These are phyloP conservation scores for Dichotomopilus funicola DNA, from an alignment of 2,329 filamentous ascomycete species.

Conservation along the genomic window DNA sequence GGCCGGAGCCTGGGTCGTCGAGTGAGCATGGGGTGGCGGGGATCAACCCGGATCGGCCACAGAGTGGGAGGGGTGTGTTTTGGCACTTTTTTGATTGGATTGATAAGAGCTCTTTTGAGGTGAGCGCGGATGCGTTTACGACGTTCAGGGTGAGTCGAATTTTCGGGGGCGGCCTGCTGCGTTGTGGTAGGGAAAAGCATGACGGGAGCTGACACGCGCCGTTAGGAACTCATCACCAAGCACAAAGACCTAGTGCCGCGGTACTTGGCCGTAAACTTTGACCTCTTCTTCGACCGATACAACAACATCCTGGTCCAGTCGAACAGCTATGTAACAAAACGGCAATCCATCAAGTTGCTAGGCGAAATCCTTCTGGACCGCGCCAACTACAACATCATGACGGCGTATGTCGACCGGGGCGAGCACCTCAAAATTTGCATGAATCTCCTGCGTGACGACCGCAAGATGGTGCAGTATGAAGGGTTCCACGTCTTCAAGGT, in stretches of 20 bases:
- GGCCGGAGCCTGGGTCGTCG: slow-evolving; percentile 56
- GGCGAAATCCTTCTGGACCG: slow-evolving; percentile 92
- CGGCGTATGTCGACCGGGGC: slow-evolving; percentile 86
- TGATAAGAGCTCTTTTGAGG: slow-evolving; percentile 91
- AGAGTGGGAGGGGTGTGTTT: slow-evolving; percentile 79
- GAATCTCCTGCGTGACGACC: slow-evolving; percentile 90
- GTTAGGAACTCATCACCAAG: slow-evolving; percentile 84
- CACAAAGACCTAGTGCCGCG: slow-evolving; percentile 87
- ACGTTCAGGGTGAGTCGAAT: slow-evolving; percentile 71
- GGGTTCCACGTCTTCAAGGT: slow-evolving; percentile 99
- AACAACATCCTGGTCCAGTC: slow-evolving; percentile 84
- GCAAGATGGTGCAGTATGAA: slow-evolving; percentile 99
- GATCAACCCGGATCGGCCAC: slow-evolving; percentile 68
- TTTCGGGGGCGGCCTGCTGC: background rate
- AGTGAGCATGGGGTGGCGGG: slow-evolving; percentile 68
- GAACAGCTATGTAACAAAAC: slow-evolving; percentile 94
- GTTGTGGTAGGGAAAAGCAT: background rate
- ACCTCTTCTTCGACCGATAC: slow-evolving; percentile 86
- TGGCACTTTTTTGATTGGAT: slow-evolving; percentile 99
- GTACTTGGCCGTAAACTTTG: slow-evolving; percentile 85
- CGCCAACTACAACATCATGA: slow-evolving; percentile 98
- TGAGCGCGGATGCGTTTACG: slow-evolving; percentile 94
- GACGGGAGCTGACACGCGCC: background rate
- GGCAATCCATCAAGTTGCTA: slow-evolving; percentile 94
- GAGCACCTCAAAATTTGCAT: slow-evolving; percentile 98